Evolutionary conservation across 305 asterid genomes (phyloP).

Genomic region (Solanum hybrid): DNA sequence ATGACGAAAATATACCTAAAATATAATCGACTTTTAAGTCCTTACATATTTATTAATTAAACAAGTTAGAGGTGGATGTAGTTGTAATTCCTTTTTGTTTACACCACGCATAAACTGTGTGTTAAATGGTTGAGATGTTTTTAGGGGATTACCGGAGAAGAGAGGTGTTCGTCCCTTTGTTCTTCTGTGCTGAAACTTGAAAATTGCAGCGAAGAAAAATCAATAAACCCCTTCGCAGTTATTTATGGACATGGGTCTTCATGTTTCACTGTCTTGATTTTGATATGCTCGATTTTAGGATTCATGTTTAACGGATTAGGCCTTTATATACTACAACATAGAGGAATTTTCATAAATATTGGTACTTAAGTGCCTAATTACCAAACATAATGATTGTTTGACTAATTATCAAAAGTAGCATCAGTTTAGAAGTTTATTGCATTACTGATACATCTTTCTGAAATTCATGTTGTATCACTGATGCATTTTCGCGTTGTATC

Average conservation of each 20-base stretch:
- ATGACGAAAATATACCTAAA: neutral
- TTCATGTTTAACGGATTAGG: neutral
- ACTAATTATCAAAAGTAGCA: neutral
- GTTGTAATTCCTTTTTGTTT: neutral
- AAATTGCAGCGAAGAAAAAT: neutral
- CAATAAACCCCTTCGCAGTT: neutral
- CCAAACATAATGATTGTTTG: neutral
- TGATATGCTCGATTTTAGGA: neutral
- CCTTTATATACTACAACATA: neutral
- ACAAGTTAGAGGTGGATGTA: neutral
- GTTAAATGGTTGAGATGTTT: neutral
- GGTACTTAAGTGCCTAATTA: neutral
- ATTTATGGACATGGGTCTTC: neutral
- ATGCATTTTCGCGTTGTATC: neutral
- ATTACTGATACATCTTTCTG: neutral
- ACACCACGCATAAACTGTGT: neutral
- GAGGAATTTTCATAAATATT: neutral
- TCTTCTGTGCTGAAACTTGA: neutral
- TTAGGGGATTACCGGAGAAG: neutral
- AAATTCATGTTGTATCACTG: neutral
- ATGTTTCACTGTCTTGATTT: neutral
- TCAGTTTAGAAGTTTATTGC: neutral
- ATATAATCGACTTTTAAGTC: neutral
- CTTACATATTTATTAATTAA: neutral
- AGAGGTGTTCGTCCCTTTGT: neutral